Conservation (phyloP, 1,284 basidiomycete species). For the Leccinum griseonigrum region DNA sequence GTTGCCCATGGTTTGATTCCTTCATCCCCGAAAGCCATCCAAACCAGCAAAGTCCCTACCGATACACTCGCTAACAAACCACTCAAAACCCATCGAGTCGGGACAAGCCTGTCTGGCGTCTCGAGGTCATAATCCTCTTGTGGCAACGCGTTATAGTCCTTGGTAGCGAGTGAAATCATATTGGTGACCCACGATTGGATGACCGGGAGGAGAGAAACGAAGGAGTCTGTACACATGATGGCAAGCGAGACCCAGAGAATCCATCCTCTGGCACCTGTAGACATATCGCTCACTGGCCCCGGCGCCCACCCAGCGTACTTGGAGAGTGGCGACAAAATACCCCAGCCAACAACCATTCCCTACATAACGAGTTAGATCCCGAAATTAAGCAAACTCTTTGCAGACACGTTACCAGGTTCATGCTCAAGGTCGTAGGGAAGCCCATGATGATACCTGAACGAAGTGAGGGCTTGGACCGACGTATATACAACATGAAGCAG, state of each 20-base stretch:
- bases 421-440: constrained; percentile 88
- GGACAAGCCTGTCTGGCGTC: constrained; percentile 79
- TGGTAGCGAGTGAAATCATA: constrained; percentile 31
- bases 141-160: constrained; percentile 11
- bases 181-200: constrained; percentile 51
- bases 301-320: constrained; percentile 88
- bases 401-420: constrained; percentile 69
- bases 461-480: constrained; percentile 1
- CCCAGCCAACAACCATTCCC: constrained; percentile 98
- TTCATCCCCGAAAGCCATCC: constrained; percentile 84
- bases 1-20: constrained; percentile 96
- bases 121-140: constrained; percentile 72
- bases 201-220: constrained; percentile 82
- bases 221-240: constrained; percentile 90
- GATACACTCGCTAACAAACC: constrained; percentile 67
- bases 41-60: constrained; percentile 78
- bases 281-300: constrained; percentile 82
- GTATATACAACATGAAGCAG: constrained; percentile 9
- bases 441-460: constrained; percentile 94
- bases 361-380: constrained; percentile 28
- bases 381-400: background rate
- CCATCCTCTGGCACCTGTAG: constrained; percentile 85
- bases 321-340: constrained; percentile 82
- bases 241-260: constrained; percentile 94
- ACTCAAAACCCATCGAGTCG: constrained; percentile 70